Evolutionary conservation across 352 stramenopile genomes (phyloP).

Genomic region (Globisporangium iwayamae): DNA sequence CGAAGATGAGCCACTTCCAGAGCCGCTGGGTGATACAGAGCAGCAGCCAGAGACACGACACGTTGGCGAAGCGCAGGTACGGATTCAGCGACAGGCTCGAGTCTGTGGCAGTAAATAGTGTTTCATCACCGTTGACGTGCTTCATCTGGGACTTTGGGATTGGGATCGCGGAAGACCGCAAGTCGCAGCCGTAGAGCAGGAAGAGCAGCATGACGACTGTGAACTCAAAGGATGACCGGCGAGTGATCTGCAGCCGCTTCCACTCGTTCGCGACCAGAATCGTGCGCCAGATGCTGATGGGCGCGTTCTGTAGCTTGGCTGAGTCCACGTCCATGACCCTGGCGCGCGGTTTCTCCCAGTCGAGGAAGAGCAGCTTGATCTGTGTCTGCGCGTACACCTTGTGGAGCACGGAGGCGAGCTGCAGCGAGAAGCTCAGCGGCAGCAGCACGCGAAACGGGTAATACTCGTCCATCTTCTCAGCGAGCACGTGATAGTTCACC

Average conservation of each 20-base stretch:
- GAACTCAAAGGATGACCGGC: constrained; percentile 77
- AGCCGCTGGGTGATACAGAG: constrained; percentile 73
- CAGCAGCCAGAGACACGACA: constrained; percentile 81
- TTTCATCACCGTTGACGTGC: constrained; percentile 34
- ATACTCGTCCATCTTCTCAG: constrained; percentile 77
- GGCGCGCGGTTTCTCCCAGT: constrained; percentile 90
- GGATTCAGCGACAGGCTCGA: constrained; percentile 64
- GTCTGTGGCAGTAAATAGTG: constrained; percentile 27
- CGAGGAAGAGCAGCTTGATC: constrained; percentile 89
- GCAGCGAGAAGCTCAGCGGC: constrained; percentile 76
- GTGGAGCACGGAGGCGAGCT: constrained; percentile 69
- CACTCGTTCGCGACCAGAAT: constrained; percentile 94
- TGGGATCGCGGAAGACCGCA: constrained; percentile 45
- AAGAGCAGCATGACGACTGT: constrained; percentile 86
- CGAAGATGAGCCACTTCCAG: constrained; percentile 89
- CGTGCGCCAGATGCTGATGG: constrained; percentile 92
- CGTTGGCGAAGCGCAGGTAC: constrained; percentile 89
- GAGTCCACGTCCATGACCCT: constrained; percentile 61
- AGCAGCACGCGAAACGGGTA: constrained; percentile 83
- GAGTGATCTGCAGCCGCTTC: constrained; percentile 86
- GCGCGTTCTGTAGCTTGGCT: constrained; percentile 34
- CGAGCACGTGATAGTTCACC: constrained; percentile 42
- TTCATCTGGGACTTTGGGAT: constrained; percentile 53
- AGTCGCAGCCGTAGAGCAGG: constrained; percentile 78
- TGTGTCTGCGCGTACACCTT: constrained; percentile 78